These are phyloP conservation scores for Euryodendron excelsum DNA, from an alignment of 148 eudicot species.

Conservation along the genomic window DNA sequence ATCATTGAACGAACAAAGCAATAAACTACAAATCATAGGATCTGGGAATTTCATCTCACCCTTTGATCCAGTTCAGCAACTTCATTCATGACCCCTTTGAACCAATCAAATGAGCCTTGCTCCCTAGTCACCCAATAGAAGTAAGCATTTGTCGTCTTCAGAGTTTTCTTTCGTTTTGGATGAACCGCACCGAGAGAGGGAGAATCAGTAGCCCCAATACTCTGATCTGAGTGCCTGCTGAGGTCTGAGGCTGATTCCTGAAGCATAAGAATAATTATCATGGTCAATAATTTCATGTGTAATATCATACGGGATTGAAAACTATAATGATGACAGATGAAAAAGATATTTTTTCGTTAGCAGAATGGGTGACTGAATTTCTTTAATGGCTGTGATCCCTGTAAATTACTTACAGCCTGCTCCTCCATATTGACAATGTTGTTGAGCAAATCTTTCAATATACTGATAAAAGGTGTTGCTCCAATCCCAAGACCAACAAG, in stretches of 20 bases:
- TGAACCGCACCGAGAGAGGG: conserved; percentile 25
- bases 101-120: conserved; percentile 99
- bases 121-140: conserved; percentile 97
- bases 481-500: conserved; percentile 96
- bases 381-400: background rate
- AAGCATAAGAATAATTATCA: background rate
- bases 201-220: conserved; percentile 27
- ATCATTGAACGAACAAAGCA: background rate
- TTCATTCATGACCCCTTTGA: conserved; percentile 98
- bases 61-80: conserved; percentile 88
- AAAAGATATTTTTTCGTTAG: background rate
- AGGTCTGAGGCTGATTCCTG: conserved; percentile 41
- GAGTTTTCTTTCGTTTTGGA: conserved; percentile 53
- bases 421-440: conserved; percentile 80
- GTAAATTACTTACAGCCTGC: conserved; percentile 55
- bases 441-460: conserved; percentile 88
- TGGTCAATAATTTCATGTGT: background rate
- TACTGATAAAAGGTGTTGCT: conserved; percentile 95
- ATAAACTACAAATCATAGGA: background rate
- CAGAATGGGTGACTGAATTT: background rate
- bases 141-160: conserved; percentile 87
- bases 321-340: background rate
- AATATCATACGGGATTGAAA: too few species aligned
- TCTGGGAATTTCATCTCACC: conserved; percentile 36
- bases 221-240: conserved; percentile 41